phyloP scores from a whole-genome alignment of 2,329 filamentous ascomycete genomes.

The Cordyceps pruinosa region DNA sequence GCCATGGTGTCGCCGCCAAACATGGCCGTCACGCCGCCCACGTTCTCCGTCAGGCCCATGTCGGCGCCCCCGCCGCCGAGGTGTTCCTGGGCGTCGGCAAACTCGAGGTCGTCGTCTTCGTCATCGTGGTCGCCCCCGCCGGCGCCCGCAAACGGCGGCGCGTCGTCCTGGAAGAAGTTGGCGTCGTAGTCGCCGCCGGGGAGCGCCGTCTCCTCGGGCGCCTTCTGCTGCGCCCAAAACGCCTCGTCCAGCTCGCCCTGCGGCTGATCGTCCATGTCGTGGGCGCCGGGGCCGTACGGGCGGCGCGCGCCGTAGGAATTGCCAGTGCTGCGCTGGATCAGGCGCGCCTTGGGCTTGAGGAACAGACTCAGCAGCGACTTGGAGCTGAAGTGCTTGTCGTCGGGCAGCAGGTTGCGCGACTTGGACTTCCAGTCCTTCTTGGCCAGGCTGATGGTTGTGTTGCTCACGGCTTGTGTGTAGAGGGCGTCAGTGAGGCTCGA shows the following conservation, averaged over 20 bases:
- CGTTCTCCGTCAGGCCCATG: slow-evolving; percentile 37
- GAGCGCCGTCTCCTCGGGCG: slow-evolving; percentile 50
- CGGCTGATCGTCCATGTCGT: slow-evolving; percentile 39
- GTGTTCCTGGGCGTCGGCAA: slow-evolving; percentile 73
- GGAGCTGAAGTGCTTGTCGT: slow-evolving; percentile 98
- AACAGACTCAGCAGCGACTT: slow-evolving; percentile 83
- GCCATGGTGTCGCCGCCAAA: slow-evolving; percentile 41
- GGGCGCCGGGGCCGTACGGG: slow-evolving; percentile 26
- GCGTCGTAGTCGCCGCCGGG: slow-evolving; percentile 83
- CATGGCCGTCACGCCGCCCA: slow-evolving; percentile 44
- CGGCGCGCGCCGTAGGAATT: slow-evolving; percentile 35
- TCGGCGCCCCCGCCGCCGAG: slow-evolving; percentile 52
- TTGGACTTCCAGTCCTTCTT: slow-evolving; percentile 97
- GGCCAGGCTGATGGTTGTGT: slow-evolving; percentile 73
- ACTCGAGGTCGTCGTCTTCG: slow-evolving; percentile 65
- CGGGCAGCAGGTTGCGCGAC: slow-evolving; percentile 83
- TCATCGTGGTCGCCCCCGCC: slow-evolving; percentile 49
- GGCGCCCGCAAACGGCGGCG: slow-evolving; percentile 56
- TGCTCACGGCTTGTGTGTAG: slow-evolving; percentile 74
- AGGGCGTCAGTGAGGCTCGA: slow-evolving; percentile 65
- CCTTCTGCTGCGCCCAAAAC: slow-evolving; percentile 80
- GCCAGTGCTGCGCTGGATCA: slow-evolving; percentile 58
- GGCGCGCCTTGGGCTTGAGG: slow-evolving; percentile 84
- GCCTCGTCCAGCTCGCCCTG: slow-evolving; percentile 86
- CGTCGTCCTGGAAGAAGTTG: slow-evolving; percentile 93